These are phyloP conservation scores for Xylaria grammica DNA, from an alignment of 495 filamentous ascomycete genomes.

Conservation along the genomic window DNA sequence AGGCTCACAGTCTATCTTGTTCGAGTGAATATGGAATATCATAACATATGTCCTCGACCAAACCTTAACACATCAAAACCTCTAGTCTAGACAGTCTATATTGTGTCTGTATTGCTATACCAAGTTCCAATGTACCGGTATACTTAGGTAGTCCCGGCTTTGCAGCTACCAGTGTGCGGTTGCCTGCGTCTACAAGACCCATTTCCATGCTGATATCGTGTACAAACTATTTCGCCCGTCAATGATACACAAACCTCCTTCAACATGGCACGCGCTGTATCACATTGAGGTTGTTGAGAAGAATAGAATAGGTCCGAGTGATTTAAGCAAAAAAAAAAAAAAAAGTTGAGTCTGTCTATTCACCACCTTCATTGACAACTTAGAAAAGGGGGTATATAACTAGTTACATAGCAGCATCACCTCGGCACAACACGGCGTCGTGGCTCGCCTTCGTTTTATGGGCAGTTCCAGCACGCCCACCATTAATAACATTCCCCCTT, in stretches of 20 bases:
- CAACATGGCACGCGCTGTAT: background rate
- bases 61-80: no score
- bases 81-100: no score
- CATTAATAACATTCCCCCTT: background rate
- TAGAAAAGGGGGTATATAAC: background rate
- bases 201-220: slow-evolving; percentile 6
- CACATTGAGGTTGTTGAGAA: no score
- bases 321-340: background rate
- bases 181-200: background rate
- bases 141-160: no score
- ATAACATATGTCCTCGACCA: no score
- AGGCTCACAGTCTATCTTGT: no score
- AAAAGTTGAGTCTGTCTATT: background rate
- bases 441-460: background rate
- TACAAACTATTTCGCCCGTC: background rate
- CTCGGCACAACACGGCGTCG: background rate
- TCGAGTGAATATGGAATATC: no score
- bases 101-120: no score
- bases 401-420: background rate
- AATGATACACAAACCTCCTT: background rate
- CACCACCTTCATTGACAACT: background rate
- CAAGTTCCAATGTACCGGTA: no score
- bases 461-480: background rate
- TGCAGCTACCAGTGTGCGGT: no score
- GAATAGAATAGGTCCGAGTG: background rate